Base-by-base conservation (phyloP, 768 basidiomycete genomes). In the Lanmaoa pseudosensibilis region DNA sequence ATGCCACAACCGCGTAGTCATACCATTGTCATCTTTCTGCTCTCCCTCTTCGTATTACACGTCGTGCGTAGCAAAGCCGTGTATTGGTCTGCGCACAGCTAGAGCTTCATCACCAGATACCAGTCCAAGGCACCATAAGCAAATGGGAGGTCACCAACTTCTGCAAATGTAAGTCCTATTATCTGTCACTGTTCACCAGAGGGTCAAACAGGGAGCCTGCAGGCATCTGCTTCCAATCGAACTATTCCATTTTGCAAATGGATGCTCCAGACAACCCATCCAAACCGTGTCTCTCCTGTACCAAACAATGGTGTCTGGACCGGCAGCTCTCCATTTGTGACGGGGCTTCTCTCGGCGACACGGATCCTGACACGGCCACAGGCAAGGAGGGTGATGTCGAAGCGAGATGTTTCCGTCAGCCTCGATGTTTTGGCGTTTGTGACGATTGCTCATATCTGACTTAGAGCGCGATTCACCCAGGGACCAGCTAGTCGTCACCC, bases 341-440 rank as follows among this genome's bases (percentile, higher is more conserved):
- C 11, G 88, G 88, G 27, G 92, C 92, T 46, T 80, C 83, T 48
- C 74, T 95, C 50, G 94, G 94, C 25, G 90, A 94, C 65, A 86
- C 90, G 23, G 84, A 97, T 72, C 91, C 91, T 27, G 94, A 97
- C 72, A 94, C 90, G 18, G 92, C 90, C 13, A 95, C 93, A 6
- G 94, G 94, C 34, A 94, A 90, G 69, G 94, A 96, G 72, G 94
- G 94, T 41, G 93, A 96, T 72, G 92, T 97, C 23, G 93, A 95
- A 76, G 93, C 94, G 55, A 80, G 94, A 70, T 97, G 94, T 79
- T 96, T 96, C 76, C 92, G 94, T 96, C 74, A 67, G 93, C 81
- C 52, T 59, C 68, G 68, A 68, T 66, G 61, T 67, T 63, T 66
- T 59, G 64, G 64, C 64, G 65, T 57, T 64, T 63, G 65, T 70